These are phyloP conservation scores for Alectoria sarmentosa DNA, from an alignment of 495 filamentous ascomycete genomes.

Conservation along the genomic window DNA sequence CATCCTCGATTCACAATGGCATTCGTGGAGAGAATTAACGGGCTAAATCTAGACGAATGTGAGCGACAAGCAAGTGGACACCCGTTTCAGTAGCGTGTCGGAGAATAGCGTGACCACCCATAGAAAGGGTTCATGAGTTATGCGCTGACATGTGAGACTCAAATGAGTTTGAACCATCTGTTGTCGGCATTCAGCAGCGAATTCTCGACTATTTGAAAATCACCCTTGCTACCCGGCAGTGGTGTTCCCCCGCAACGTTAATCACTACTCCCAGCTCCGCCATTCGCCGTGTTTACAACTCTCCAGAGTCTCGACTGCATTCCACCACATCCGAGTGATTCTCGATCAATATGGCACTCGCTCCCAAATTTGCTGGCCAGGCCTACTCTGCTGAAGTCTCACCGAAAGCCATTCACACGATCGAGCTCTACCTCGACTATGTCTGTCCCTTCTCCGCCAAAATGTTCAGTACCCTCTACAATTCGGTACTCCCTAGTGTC, in stretches of 20 bases:
- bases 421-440: slow-evolving; percentile 83
- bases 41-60: background rate
- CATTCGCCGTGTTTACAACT: background rate
- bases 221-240: slow-evolving; percentile 10
- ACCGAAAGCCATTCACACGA: slow-evolving; percentile 51
- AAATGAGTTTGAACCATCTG: background rate
- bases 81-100: background rate
- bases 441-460: slow-evolving; percentile 70
- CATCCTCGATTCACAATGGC: background rate
- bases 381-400: slow-evolving; percentile 43
- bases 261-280: background rate
- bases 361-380: slow-evolving; percentile 71
- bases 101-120: background rate
- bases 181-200: background rate
- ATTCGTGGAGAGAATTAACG: background rate
- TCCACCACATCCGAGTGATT: background rate
- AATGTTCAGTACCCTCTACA: slow-evolving; percentile 66
- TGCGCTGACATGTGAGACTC: background rate
- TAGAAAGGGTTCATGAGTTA: background rate
- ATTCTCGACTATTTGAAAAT: background rate
- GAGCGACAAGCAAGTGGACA: background rate
- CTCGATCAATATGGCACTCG: slow-evolving; percentile 54
- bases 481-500: slow-evolving; percentile 48
- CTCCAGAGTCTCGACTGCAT: background rate
- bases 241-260: slow-evolving; percentile 8